Base-by-base conservation (phyloP, 805 yeast species). In the Ogataea trehaloabstinens region DNA sequence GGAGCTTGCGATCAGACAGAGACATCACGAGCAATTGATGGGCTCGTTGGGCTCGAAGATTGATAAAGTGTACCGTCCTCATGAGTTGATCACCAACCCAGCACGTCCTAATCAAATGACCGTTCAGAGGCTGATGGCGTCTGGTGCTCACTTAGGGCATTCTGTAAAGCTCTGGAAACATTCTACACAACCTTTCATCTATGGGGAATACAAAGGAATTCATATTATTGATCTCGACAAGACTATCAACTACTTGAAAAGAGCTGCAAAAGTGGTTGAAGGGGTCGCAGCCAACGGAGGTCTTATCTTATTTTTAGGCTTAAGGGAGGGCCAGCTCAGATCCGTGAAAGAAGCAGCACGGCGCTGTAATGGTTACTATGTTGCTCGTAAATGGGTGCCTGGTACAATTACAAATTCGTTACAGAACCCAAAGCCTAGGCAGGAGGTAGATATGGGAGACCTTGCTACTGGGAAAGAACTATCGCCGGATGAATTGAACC, bases 71-170 rank as follows among this genome's bases (percentile, higher is more conserved):
- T 88, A 86, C 58, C 63, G 66, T 37, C 95, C 96, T 13, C 80
- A 81, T 55, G 70, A 74, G 44, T 85, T 85, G 44, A 68, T 82
- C 21, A 67, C 70, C 31, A 64, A 69, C 18, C 95, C 96, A 13
- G 67, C 74, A 24, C 52, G 68, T 11, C 67, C 78, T 17, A 63
- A 73, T 17, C 77, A 85, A 40, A 58, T 86, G 10, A 73, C 91
- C 2, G 68, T 89, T 25, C 68, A 87, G 21, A 79, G 79, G 41
- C 71, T 93, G 37, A 61, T 91, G 62, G 91, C 96, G 3, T 87
- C 97, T 0, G 97, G 96, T 37, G 91, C 91, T 32, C 99, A 93
- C 62, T 68, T 93, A 50, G 99, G 99, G 20, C 97, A 91, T 52
- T 75, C 95, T n/a, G 82, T 78, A 24, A 70, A 83, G 3, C 68